Percentiles rank a stretch among this genome's conserved stretches.
Conservation (phyloP, 176 grass and related monocot genomes). For the Elymus sibiricus region DNA sequence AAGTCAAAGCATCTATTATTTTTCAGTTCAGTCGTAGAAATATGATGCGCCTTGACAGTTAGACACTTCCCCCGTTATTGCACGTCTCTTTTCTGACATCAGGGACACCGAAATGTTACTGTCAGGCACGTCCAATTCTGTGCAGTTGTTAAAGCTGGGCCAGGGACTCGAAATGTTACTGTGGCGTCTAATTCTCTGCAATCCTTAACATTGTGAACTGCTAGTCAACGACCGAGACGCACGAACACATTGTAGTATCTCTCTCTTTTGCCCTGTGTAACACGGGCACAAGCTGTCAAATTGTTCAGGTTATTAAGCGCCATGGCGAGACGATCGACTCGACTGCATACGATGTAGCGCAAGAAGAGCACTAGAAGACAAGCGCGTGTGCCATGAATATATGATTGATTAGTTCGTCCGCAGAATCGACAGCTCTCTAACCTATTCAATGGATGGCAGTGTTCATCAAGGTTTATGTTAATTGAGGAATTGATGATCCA, state of each 20-base stretch:
- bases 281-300: neutral
- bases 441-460: neutral
- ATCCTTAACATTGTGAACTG: neutral
- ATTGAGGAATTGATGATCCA: neutral
- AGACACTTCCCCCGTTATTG: neutral
- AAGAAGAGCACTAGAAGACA: neutral
- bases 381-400: neutral
- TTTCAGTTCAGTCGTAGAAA: constrained; percentile 31
- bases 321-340: neutral
- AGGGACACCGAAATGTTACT: neutral
- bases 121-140: neutral
- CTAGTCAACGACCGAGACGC: neutral
- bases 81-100: constrained; percentile 6
- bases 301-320: neutral
- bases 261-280: neutral
- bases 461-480: neutral
- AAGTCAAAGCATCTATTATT: constrained; percentile 34
- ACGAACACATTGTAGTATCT: too few relatives aligned
- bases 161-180: neutral
- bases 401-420: neutral
- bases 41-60: neutral
- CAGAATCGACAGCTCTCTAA: neutral
- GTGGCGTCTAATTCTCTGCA: neutral
- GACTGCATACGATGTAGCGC: neutral
- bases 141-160: neutral